Base-by-base conservation (phyloP, 306 rosid genomes). In the Erythrophleum fordii region DNA sequence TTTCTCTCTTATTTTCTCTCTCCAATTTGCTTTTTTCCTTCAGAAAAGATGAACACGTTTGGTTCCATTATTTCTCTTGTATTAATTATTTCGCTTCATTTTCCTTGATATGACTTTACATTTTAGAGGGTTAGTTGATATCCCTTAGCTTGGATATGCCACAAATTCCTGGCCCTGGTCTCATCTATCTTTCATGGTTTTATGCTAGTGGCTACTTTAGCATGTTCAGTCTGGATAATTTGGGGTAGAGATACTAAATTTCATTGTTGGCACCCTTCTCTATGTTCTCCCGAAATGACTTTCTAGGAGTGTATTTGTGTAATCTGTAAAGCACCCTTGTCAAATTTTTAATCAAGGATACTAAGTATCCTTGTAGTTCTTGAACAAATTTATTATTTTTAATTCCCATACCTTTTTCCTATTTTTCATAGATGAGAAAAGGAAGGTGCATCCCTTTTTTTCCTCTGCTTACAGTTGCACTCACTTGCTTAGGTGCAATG, bases 71-170 rank as follows among this genome's bases (percentile, higher is more conserved):
- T 41, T 67, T 69, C 14, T 29, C 58, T 60, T 60, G 14, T 7
- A 69, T 82, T 71, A 45, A 41, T 55, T 31, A 53, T 55, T 75
- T 81, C 53, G 66, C 53, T 51, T 62, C 42, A 64, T 9, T 8
- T 45, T 73, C 26, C 28, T 14, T 46, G 2, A 70, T 79, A 59
- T 8, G 64, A 72, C 28, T 59, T 69, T 69, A 28, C 6, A 51
- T 46, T 20, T 59, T 22, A 46, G 22, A 46, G 29, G 3, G 25
- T 66, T 39, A 70, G 26, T 31, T 53, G 58, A 41, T 5, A 62
- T 78, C 60, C 11, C 12, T 14, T 45, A 46, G 31, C 14, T 29
- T 29, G 60, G 34, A 34, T 26, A 46, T 9, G 31, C 22, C 13
- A 16, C 25, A 26, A 25, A n/a, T 46, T 6, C 35, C 31, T 20